Evolutionary conservation across 1,284 basidiomycete species (phyloP), one percentile per base, ranked within the genome.

Genomic region (Tylopilus sp.): DNA sequence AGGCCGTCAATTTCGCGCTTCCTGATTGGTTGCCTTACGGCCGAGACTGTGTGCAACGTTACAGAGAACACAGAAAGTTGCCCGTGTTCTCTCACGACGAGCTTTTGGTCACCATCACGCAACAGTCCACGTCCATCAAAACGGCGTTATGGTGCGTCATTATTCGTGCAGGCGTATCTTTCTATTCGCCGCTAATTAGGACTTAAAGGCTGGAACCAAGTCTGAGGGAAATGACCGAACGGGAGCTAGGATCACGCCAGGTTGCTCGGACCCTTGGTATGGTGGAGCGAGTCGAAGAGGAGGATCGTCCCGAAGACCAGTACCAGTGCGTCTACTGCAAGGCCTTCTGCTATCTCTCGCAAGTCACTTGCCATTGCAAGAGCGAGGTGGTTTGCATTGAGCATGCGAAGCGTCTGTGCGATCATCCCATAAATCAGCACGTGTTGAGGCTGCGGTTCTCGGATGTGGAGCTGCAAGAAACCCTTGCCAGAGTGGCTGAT

Each of bases 11-110:
- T 74, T 99, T 99, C 72, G 96, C 96, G 7, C 78, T 98, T 36
- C 93, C 95, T 17, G 94, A 98, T 71, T 99, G 97, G 97, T 77
- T 99, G 48, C 78, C 86, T 20, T 84, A 85, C 55, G 97, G 92
- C 35, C 81, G 90, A 43, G 90, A 92, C 57, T 97, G 94, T 65
- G 92, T 94, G 15, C 81, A 86, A 67, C 83, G 92, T 44, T 96
- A 99, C 72, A 86, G 92, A 65, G 83, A 89, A 56, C 91, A 98
- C 71, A 77, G 85, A 71, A 98, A 98, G 70, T 78, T 90, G 29
- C 96, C 97, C 3, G 97, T 99, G 7, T 99, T 99, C 74, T 98
- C 94, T 26, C 97, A 99, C 71, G 93, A 98, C 62, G 96, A 99
- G 74, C 82, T 99, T 24, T 79, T 99, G 59, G 85, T 98, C 67